phyloP scores from a whole-genome alignment of 1,139 yeast species.

The Suhomyces chickasaworum region DNA sequence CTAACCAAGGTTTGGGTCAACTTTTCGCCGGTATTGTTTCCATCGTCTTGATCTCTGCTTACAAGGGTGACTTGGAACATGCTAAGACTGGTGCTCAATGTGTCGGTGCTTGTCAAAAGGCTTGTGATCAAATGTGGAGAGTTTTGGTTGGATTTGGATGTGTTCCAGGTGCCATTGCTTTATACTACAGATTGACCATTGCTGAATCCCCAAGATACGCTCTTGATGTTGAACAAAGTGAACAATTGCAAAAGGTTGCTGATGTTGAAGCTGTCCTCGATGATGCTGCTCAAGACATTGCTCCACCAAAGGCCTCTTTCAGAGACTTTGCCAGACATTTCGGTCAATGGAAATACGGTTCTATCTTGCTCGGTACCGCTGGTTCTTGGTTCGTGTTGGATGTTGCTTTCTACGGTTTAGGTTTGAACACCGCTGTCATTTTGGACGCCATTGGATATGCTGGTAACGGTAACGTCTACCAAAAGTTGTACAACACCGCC shows the following conservation, averaged over 20 bases:
- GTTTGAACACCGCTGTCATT: slow-evolving; percentile 75
- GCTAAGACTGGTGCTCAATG: slow-evolving; percentile 60
- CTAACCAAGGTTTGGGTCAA: slow-evolving; percentile 94
- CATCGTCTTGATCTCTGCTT: slow-evolving; percentile 68
- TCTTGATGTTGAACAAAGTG: slow-evolving; percentile 66
- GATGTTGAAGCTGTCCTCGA: slow-evolving; percentile 54
- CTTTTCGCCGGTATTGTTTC: slow-evolving; percentile 84
- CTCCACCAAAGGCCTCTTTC: slow-evolving; percentile 61
- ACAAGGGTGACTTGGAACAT: slow-evolving; percentile 56
- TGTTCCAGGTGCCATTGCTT: slow-evolving; percentile 80
- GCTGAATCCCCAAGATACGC: slow-evolving; percentile 93
- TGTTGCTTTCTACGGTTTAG: slow-evolving; percentile 91
- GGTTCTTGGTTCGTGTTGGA: slow-evolving; percentile 96
- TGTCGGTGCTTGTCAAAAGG: slow-evolving; percentile 64
- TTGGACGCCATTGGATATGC: slow-evolving; percentile 80
- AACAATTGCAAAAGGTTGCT: slow-evolving; percentile 61
- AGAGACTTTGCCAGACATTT: slow-evolving; percentile 70
- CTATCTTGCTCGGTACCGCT: slow-evolving; percentile 88
- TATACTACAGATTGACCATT: slow-evolving; percentile 87
- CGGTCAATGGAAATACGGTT: slow-evolving; percentile 85
- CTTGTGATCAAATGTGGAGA: slow-evolving; percentile 95
- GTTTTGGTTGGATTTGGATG: slow-evolving; percentile 83
- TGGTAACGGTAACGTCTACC: slow-evolving; percentile 60
- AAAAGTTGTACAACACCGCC: slow-evolving; percentile 69
- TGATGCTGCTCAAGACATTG: slow-evolving; percentile 45